Percentiles rank a stretch among this genome's conserved stretches.
Conservation (phyloP, 495 filamentous ascomycete species). For the Neurospora terricola region DNA sequence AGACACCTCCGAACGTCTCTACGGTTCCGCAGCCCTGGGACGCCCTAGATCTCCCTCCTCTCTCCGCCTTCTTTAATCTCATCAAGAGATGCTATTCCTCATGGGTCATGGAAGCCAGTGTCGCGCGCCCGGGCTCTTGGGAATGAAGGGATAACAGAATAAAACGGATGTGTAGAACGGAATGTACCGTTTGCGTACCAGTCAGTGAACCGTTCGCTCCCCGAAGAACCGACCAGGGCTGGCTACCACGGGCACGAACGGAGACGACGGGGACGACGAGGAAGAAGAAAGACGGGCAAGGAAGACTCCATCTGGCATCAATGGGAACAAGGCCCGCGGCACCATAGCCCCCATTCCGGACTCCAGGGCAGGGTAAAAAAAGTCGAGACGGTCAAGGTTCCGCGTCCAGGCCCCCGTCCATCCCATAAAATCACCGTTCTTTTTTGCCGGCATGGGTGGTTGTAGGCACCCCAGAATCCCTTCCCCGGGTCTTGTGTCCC, state of each 20-base stretch:
- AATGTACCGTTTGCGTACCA: neutral
- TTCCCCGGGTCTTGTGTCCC: conserved; percentile 12
- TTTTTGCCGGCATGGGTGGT: conserved; percentile 10
- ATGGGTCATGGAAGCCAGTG: neutral
- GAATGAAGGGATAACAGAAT: neutral
- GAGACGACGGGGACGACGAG: neutral
- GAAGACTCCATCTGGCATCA: neutral
- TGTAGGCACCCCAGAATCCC: conserved; percentile 2
- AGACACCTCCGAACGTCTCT: neutral
- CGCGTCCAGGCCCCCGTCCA: conserved; percentile 1
- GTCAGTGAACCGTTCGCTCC: neutral
- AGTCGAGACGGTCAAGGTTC: conserved; percentile 5
- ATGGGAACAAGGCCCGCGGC: neutral
- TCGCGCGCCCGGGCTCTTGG: neutral
- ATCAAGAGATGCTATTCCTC: neutral
- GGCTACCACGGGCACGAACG: neutral
- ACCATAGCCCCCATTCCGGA: neutral
- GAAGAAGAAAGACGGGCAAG: neutral
- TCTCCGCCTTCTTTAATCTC: neutral
- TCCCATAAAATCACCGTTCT: conserved; percentile 3
- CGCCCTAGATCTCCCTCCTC: neutral
- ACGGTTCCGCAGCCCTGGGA: neutral
- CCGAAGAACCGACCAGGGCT: neutral
- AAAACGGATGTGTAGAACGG: neutral
- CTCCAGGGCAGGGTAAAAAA: neutral